Percentiles rank a stretch among this genome's conserved stretches.
Evolutionary conservation across 257 asterid species (phyloP).

Genomic region (Datura wrightii): DNA sequence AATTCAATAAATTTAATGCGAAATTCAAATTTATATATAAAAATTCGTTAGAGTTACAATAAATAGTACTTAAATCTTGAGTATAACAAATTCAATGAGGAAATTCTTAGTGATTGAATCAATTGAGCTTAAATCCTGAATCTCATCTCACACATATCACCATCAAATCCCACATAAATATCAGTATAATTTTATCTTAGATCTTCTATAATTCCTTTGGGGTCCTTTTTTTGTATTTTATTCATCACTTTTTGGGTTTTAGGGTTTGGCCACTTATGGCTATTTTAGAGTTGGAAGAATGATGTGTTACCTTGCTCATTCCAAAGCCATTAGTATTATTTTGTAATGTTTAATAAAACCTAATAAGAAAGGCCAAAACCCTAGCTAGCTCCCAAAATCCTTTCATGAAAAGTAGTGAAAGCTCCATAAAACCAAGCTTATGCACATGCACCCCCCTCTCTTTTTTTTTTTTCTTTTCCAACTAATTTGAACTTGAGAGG

Average conservation of each 20-base stretch:
- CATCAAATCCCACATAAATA: conserved; percentile 44
- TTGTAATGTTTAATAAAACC: conserved; percentile 24
- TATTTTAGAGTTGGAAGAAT: conserved; percentile 38
- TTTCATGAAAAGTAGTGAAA: conserved; percentile 19
- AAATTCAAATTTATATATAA: not conserved
- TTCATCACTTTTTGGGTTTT: conserved; percentile 26
- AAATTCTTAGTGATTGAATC: not conserved
- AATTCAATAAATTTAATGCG: too few species aligned
- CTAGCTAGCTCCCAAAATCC: not conserved
- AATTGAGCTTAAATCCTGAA: not conserved
- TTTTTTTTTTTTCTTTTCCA: not conserved
- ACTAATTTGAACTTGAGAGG: not conserved
- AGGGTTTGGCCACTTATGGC: conserved; percentile 7
- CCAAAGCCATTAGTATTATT: conserved; percentile 35
- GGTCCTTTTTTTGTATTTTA: conserved; percentile 31
- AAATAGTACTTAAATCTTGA: not conserved
- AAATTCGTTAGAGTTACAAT: not conserved
- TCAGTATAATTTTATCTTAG: not conserved
- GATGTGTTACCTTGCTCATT: conserved; percentile 28
- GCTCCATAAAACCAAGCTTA: conserved; percentile 21
- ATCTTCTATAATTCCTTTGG: conserved; percentile 13
- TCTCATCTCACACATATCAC: not conserved
- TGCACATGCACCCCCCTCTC: conserved; percentile 9
- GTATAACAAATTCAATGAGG: not conserved
- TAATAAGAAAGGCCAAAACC: conserved; percentile 19